Percentiles rank a stretch among this genome's conserved stretches.
phyloP scores from a whole-genome alignment of 345 rosid species.

The Orychophragmus violaceus region DNA sequence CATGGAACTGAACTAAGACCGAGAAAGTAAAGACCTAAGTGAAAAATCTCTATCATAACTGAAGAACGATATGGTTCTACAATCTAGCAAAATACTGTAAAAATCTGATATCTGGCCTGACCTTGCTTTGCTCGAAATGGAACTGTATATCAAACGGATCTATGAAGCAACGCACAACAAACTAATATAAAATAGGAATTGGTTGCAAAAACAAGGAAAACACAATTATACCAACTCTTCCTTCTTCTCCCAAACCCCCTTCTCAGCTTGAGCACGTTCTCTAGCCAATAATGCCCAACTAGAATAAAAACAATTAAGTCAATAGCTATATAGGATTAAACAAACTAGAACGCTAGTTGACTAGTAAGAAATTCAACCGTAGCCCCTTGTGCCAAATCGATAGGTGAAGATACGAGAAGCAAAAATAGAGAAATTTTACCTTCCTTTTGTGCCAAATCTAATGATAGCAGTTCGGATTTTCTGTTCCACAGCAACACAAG shows the following conservation, averaged over 20 bases:
- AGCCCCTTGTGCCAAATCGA: no score
- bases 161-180: background rate
- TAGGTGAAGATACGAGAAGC: no score
- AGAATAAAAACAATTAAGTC: background rate
- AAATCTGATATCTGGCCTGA: slow-evolving; percentile 73
- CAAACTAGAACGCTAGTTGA: background rate
- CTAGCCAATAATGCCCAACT: slow-evolving; percentile 81
- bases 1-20: background rate
- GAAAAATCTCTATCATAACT: background rate
- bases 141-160: slow-evolving; percentile 48
- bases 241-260: slow-evolving; percentile 98
- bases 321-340: background rate
- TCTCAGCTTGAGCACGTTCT: slow-evolving; percentile 96
- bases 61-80: background rate
- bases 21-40: background rate
- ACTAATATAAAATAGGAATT: background rate
- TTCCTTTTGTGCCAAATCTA: no score
- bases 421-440: no score
- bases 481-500: no score
- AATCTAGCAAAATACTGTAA: background rate
- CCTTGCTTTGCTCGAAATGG: slow-evolving; percentile 97
- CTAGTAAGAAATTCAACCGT: background rate
- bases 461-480: no score
- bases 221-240: slow-evolving; percentile 70
- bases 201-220: background rate